Conservation (phyloP, 352 stramenopile genomes). For the Globisporangium paddicum region DNA sequence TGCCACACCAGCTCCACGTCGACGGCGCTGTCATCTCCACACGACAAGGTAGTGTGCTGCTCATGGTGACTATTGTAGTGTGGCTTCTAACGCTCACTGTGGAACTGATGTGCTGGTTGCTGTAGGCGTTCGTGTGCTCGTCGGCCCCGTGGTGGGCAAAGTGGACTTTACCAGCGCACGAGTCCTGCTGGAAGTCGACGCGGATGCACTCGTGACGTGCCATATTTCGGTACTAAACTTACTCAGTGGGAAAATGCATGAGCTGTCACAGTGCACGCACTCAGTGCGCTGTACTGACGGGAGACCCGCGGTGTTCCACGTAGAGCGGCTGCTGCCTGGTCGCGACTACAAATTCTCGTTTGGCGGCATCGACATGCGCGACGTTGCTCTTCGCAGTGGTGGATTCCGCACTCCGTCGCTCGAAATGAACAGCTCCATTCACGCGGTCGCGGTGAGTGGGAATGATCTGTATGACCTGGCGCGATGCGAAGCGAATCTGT, state of each 20-base stretch:
- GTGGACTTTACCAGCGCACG: conserved; percentile 43
- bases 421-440: conserved; percentile 20
- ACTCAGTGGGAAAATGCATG: conserved; percentile 30
- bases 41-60: conserved; percentile 1
- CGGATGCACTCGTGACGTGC: conserved; percentile 30
- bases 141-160: conserved; percentile 66
- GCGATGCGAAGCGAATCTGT: conserved; percentile 40
- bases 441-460: conserved; percentile 37
- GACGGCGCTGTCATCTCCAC: conserved; percentile 16
- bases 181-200: conserved; percentile 64
- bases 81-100: neutral
- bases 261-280: conserved; percentile 30
- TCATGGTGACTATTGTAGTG: neutral
- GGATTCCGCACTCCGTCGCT: conserved; percentile 49
- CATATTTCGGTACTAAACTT: conserved; percentile 44
- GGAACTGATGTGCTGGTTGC: neutral
- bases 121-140: conserved; percentile 43
- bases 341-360: conserved; percentile 57
- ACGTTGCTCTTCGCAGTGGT: conserved; percentile 25
- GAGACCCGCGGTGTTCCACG: conserved; percentile 31
- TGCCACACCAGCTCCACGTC: conserved; percentile 29
- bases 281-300: conserved; percentile 19
- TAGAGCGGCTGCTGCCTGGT: conserved; percentile 44
- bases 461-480: conserved; percentile 44
- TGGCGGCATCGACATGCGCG: conserved; percentile 38